Percentiles rank a stretch among this genome's conserved stretches.
These are phyloP conservation scores for Poterioochromonas sp. DNA, from an alignment of 352 stramenopile genomes.

Conservation along the genomic window DNA sequence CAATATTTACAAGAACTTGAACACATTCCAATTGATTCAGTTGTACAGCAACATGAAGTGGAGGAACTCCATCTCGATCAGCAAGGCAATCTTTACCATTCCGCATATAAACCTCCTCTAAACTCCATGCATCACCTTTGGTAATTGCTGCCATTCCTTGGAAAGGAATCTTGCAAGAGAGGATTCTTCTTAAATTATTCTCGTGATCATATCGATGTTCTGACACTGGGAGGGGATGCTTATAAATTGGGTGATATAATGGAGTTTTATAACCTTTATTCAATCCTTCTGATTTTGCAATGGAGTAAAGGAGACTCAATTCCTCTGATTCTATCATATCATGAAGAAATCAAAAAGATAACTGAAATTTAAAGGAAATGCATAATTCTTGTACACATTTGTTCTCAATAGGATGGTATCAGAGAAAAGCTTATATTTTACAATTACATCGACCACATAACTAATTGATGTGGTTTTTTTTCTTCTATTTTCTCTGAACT, in stretches of 20 bases:
- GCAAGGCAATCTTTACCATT: background rate
- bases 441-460: no score
- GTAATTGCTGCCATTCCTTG: constrained; percentile 19
- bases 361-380: no score
- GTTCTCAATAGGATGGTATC: no score
- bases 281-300: constrained; percentile 25
- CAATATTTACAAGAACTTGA: constrained; percentile 24
- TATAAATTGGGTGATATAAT: background rate
- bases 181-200: background rate
- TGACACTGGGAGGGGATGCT: constrained; percentile 15
- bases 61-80: background rate
- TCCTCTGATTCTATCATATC: no score
- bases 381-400: no score
- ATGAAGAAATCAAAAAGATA: no score
- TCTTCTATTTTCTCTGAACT: no score
- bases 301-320: constrained; percentile 4
- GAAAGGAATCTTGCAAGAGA: background rate
- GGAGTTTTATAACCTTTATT: background rate
- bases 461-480: no score
- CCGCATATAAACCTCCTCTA: constrained; percentile 33
- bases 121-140: constrained; percentile 23
- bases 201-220: constrained; percentile 17
- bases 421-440: no score
- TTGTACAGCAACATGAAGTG: constrained; percentile 25
- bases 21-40: constrained; percentile 26